These are phyloP conservation scores for Paxillus rubicundulus DNA, from an alignment of 768 basidiomycete species.

Conservation along the genomic window DNA sequence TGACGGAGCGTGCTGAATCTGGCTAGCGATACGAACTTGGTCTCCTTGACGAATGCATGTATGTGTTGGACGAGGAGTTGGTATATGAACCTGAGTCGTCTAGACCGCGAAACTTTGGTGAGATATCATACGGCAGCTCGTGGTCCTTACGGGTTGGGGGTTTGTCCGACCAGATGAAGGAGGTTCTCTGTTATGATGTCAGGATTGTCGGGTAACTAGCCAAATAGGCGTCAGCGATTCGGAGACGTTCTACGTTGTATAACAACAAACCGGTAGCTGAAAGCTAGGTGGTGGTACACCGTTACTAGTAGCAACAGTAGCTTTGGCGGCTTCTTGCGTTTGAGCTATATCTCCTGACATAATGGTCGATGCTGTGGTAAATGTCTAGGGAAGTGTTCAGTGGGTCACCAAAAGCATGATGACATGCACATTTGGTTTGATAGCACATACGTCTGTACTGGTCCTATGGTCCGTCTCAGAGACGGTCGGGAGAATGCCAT, in stretches of 20 bases:
- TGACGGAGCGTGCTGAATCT: background rate
- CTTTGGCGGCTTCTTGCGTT: slow-evolving; percentile 7
- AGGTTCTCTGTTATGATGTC: slow-evolving; percentile 51
- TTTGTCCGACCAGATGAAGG: slow-evolving; percentile 36
- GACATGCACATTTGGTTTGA: background rate
- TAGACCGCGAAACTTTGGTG: slow-evolving; percentile 8
- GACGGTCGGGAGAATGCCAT: too few relatives aligned
- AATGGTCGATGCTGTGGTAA: background rate
- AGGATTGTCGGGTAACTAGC: slow-evolving; percentile 45
- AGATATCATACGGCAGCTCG: background rate
- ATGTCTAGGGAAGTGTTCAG: background rate
- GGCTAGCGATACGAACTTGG: slow-evolving; percentile 39
- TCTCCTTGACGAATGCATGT: slow-evolving; percentile 73
- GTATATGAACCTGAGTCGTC: slow-evolving; percentile 47
- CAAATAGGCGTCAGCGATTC: slow-evolving; percentile 2
- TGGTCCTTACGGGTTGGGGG: slow-evolving; percentile 39
- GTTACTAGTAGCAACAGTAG: slow-evolving; percentile 40
- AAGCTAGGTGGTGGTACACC: slow-evolving; percentile 39
- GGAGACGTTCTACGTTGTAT: background rate
- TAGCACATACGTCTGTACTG: background rate
- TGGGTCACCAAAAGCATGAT: background rate
- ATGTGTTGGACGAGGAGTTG: slow-evolving; percentile 60
- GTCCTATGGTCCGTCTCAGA: too few relatives aligned
- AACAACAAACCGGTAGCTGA: slow-evolving; percentile 38
- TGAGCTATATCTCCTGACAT: slow-evolving; percentile 12